A percentile compares a stretch with the other conserved stretches of the same genome.
Conservation (phyloP, 192 early-diverging fungal species). For the Jimgerdemannia flammicorona region DNA sequence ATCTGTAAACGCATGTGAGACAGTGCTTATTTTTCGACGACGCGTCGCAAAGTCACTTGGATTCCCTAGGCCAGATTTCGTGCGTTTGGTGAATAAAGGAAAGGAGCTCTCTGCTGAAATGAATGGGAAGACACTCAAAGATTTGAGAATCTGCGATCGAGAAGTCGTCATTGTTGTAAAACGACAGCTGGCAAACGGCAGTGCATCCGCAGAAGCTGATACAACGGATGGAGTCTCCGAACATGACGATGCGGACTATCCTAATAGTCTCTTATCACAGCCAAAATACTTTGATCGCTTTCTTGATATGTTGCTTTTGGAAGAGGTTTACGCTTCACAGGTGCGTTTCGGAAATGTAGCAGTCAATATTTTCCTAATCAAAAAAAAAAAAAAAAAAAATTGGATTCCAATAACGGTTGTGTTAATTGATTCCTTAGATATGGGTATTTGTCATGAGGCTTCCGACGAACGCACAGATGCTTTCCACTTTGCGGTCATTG, state of each 20-base stretch:
- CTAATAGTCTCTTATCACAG: conserved; percentile 33
- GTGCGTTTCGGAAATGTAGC: conserved; percentile 9
- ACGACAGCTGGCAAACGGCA: conserved; percentile 2
- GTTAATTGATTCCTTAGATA: conserved; percentile 4
- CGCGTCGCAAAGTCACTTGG: conserved; percentile 26
- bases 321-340: conserved; percentile 43
- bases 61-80: conserved; percentile 15
- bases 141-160: conserved; percentile 29
- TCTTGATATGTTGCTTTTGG: conserved; percentile 33
- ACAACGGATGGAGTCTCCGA: not conserved
- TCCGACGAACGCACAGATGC: conserved; percentile 30
- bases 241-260: conserved; percentile 19
- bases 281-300: conserved; percentile 38
- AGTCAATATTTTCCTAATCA: not conserved
- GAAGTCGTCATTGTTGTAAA: conserved; percentile 30
- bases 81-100: conserved; percentile 31
- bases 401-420: too few relatives aligned
- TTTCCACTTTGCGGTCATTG: conserved; percentile 22
- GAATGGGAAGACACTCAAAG: conserved; percentile 34
- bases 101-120: conserved; percentile 25
- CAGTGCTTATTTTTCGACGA: conserved; percentile 24
- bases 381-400: too few relatives aligned
- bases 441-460: conserved; percentile 29
- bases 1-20: conserved; percentile 27
- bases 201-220: not conserved